phyloP scores from a whole-genome alignment of 352 stramenopile genomes.

The Phytophthora quininea region DNA sequence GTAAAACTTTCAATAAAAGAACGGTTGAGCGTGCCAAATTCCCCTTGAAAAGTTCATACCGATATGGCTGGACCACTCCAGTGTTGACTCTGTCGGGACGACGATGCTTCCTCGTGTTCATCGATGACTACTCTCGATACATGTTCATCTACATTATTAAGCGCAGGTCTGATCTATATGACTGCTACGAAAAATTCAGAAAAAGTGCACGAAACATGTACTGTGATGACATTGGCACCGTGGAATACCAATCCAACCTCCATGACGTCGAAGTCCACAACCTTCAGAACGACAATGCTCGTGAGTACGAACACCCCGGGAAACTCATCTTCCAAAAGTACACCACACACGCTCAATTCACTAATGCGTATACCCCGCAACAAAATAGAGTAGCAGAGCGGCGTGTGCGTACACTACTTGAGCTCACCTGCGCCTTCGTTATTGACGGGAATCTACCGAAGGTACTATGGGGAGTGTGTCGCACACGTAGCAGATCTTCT shows the following conservation, averaged over 20 bases:
- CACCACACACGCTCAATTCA: constrained; percentile 14
- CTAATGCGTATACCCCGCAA: constrained; percentile 21
- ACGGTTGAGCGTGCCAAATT: constrained; percentile 17
- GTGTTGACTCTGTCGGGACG: constrained; percentile 7
- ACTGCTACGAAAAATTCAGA: constrained; percentile 20
- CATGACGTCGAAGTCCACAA: constrained; percentile 9
- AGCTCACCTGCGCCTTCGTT: constrained; percentile 7
- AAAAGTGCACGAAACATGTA: constrained; percentile 22
- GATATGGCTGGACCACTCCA: constrained; percentile 23
- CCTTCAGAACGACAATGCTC: constrained; percentile 22
- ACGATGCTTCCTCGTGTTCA: constrained; percentile 27
- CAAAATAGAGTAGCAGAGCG: constrained; percentile 23
- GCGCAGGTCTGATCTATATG: constrained; percentile 17
- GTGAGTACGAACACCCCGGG: constrained; percentile 21
- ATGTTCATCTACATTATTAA: constrained; percentile 26
- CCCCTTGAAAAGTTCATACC: constrained; percentile 23
- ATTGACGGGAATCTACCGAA: constrained; percentile 15
- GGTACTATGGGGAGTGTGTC: constrained; percentile 6
- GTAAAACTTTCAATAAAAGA: constrained; percentile 23
- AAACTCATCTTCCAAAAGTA: constrained; percentile 17
- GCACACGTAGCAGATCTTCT: constrained; percentile 4
- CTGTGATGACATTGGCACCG: background rate
- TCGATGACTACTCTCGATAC: constrained; percentile 23
- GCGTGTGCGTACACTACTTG: constrained; percentile 21
- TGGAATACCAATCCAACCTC: constrained; percentile 6